These are phyloP conservation scores for Ceratobasidium sp. DNA, from an alignment of 1,284 basidiomycete species.

Conservation along the genomic window DNA sequence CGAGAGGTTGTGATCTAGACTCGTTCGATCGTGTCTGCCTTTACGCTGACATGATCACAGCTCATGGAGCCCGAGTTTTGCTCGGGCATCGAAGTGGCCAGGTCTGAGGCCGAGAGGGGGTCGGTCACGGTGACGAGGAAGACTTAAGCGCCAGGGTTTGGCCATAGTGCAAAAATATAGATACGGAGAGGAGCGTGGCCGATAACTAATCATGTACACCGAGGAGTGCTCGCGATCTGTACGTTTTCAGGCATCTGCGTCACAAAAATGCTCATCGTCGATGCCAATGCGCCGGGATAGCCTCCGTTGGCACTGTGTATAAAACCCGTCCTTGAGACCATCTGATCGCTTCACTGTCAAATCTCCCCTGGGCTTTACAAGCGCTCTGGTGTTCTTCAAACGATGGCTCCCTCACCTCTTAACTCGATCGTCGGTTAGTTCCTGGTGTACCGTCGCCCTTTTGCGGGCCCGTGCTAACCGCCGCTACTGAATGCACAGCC, in stretches of 20 bases:
- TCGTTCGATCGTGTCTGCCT: background rate
- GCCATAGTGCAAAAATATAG: too few relatives aligned
- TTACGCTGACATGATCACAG: background rate
- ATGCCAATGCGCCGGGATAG: too few relatives aligned
- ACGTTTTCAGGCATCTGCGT: background rate
- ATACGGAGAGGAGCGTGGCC: background rate
- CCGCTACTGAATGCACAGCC: conserved; percentile 8
- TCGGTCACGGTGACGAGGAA: background rate
- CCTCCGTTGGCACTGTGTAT: background rate
- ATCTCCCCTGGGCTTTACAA: background rate
- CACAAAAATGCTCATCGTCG: conserved; percentile 18
- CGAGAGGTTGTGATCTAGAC: background rate
- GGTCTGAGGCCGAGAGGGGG: background rate
- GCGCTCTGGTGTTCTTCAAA: background rate
- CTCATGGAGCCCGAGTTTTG: background rate
- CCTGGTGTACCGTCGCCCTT: background rate
- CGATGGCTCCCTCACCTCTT: background rate
- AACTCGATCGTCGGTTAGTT: background rate
- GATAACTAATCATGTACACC: background rate
- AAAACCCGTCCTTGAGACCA: background rate
- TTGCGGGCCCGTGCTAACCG: background rate
- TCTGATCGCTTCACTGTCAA: background rate
- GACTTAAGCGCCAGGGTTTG: background rate
- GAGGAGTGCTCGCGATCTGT: background rate
- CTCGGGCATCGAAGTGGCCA: background rate